Percentiles rank a stretch among this genome's conserved stretches.
These are phyloP conservation scores for Pestalotiopsis sp. DNA, from an alignment of 2,329 filamentous ascomycete species.

Conservation along the genomic window DNA sequence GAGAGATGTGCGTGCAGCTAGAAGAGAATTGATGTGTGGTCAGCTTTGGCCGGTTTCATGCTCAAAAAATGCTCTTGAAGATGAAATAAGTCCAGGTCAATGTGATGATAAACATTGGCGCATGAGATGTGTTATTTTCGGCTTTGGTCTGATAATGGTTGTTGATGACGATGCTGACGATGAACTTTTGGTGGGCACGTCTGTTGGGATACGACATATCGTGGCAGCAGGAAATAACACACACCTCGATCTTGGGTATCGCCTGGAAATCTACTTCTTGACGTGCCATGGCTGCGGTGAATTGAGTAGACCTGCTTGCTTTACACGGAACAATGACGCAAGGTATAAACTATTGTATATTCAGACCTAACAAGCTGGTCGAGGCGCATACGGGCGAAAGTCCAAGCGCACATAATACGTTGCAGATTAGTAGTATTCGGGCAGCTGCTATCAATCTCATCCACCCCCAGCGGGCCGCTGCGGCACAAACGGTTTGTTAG, in stretches of 20 bases:
- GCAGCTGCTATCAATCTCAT: not conserved
- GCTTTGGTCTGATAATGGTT: not conserved
- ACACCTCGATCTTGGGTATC: conserved; percentile 61
- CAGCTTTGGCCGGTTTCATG: not conserved
- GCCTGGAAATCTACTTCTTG: conserved; percentile 45
- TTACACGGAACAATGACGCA: not conserved
- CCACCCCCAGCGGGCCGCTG: not conserved
- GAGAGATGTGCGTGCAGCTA: conserved; percentile 82
- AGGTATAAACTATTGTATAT: not conserved
- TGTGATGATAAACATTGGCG: no score
- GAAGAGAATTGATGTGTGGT: conserved; percentile 14
- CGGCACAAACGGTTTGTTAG: not conserved
- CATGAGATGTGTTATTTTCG: no score
- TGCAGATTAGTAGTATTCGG: not conserved
- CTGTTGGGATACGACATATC: not conserved
- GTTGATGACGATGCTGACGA: not conserved
- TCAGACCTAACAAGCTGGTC: not conserved
- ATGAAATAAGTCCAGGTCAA: no score
- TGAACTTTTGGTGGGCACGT: not conserved
- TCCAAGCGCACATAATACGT: not conserved
- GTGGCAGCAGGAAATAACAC: conserved; percentile 4
- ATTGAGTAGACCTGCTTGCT: not conserved
- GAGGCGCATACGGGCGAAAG: not conserved
- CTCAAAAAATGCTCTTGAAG: not conserved
- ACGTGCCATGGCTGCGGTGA: not conserved